Evolutionary conservation across 164 flowering plant species (phyloP), one percentile per base, ranked within the genome.

Genomic region (Chloranthus sessilifolius): DNA sequence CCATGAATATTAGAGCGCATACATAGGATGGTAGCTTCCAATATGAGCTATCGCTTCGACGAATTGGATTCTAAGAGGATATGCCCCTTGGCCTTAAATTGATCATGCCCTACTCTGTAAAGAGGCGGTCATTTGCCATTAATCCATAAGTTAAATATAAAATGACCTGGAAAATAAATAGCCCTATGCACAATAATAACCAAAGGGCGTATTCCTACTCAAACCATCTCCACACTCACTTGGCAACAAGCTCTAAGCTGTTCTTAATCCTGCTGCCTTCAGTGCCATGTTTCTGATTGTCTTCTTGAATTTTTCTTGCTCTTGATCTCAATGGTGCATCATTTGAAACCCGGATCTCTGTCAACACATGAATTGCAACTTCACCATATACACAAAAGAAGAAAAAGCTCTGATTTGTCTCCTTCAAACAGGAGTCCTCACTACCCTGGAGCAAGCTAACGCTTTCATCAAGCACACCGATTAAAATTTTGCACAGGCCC

Each of bases 291-390:
- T 42, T 31, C 26, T n/a, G n/a, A n/a, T 50, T 36, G 23, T 23
- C 20, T 15, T 11, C 17, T 19, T 47, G 50, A 27, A 23, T 56
- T n/a, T n/a, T n/a, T n/a, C n/a, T n/a, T 36, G 12, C 55, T 43
- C 44, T 59, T 19, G 63, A 41, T 37, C 46, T 48, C 33, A 50
- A 36, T 36, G 33, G 55, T 23, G 35, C 28, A 36, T 31, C 24
- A 24, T 43, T 42, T 7, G 29, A 25, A 36, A 48, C 50, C 24
- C 23, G 39, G 5, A 56, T 53, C 31, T 72, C 59, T 36, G 73
- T 76, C 53, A 81, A 37, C 17, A 85, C 27, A 64, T 64, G 72
- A 36, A 56, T 57, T 34, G 67, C 62, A 52, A 54, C 64, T 42
- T 72, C 69, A 34, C 82, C 82, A 59, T 5, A 67, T 7, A 83